Evolutionary conservation across 495 filamentous ascomycete species (phyloP).

Genomic region (Polyplosphaeria fusca): DNA sequence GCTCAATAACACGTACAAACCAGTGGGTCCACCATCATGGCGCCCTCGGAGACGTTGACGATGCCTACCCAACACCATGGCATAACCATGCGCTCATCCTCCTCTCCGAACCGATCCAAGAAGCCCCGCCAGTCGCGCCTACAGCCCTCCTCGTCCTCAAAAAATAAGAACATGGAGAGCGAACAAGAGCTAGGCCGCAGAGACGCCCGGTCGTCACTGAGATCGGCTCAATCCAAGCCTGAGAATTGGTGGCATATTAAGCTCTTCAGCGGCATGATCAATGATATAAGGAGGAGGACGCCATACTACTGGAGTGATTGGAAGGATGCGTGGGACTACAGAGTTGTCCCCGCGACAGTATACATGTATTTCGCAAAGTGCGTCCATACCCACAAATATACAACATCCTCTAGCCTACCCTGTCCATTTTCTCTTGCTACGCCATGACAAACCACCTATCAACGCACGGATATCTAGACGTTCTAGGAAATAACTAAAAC

Average conservation of each 20-base stretch:
- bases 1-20: no score
- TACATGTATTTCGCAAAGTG: slow-evolving; percentile 50
- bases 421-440: no score
- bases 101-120: slow-evolving; percentile 26
- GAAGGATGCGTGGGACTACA: slow-evolving; percentile 45
- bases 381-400: slow-evolving; percentile 10
- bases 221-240: neutral
- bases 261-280: slow-evolving; percentile 44
- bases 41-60: slow-evolving; percentile 27
- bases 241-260: slow-evolving; percentile 36
- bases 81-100: slow-evolving; percentile 12
- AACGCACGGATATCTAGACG: no score
- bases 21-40: slow-evolving; percentile 22
- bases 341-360: slow-evolving; percentile 43
- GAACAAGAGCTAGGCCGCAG: slow-evolving; percentile 10
- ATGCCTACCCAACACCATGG: slow-evolving; percentile 30
- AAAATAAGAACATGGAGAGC: neutral
- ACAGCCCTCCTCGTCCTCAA: slow-evolving; percentile 16
- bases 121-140: slow-evolving; percentile 27
- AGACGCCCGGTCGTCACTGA: slow-evolving; percentile 6
- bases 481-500: no score
- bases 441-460: no score
- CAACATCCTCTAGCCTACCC: no score
- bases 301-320: slow-evolving; percentile 47
- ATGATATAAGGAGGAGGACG: slow-evolving; percentile 42